Base-by-base conservation (phyloP, 2,329 filamentous ascomycete genomes). In the Pseudonectria buxi region DNA sequence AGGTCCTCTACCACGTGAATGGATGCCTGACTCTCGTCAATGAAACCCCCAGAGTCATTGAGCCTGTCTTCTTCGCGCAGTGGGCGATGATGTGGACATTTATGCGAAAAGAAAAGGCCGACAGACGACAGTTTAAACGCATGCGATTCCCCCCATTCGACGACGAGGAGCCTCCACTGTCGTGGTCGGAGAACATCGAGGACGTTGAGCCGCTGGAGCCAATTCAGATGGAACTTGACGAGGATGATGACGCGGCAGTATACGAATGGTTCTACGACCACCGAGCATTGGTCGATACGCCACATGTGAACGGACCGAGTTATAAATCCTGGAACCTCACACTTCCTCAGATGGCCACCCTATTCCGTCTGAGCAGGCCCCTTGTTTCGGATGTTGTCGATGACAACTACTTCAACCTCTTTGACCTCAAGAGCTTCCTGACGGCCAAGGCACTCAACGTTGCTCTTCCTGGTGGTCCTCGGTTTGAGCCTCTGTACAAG, bases 21-120 rank as follows among this genome's bases (percentile, higher is more conserved):
- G 92, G 92, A 22, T 98, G 94, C 56, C 64, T 98, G 64, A 98
- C 92, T 2, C 68, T 98, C 37, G 94, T 98, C 54, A 98, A 98
- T 60, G 92, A 98, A 68, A 87, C 83, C 6, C 92, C 94, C 11
- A 78, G 94, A 52, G 94, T 98, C 36, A 96, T 98, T 54, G 92
- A 96, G 58, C 92, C 92, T 0, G 86, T 98, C 4, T 98, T 94
- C 63, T 89, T 95, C 58, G 92, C 92, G 38, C 92, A 98, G 61
- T 98, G 92, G 92, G 92, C 92, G 10, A 94, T 90, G 36, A 98
- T 98, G 92, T 98, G 92, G 92, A 82, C 94, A 16, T 87, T 85
- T 29, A 98, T 98, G 92, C 81, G 92, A 52, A 84, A 94, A 52
- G 92, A 98, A 60, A 98, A 98, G 72, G 92, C 88, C 56, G 92